phyloP scores from a whole-genome alignment of 2,329 filamentous ascomycete genomes.

The Paraphoma sp. region DNA sequence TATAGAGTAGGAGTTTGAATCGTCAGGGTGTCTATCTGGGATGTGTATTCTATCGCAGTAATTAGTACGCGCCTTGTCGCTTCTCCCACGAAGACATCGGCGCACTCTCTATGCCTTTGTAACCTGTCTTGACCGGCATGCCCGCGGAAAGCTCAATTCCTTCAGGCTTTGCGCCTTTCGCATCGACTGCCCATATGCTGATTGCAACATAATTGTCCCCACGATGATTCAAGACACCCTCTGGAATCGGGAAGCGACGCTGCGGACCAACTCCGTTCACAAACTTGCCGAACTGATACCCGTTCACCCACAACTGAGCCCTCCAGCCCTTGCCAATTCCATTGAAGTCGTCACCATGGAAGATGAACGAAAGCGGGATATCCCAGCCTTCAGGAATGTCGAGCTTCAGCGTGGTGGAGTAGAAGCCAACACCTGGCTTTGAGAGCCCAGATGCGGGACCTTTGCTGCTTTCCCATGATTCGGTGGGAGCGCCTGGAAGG shows the following conservation, averaged over 20 bases:
- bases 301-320: conserved; percentile 73
- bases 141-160: conserved; percentile 58
- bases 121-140: conserved; percentile 50
- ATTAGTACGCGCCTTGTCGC: conserved; percentile 20
- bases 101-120: conserved; percentile 16
- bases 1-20: neutral
- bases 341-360: conserved; percentile 52
- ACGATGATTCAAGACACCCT: conserved; percentile 73
- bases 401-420: conserved; percentile 60
- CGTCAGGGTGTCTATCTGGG: neutral
- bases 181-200: conserved; percentile 70
- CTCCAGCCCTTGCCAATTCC: conserved; percentile 54
- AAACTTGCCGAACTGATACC: conserved; percentile 73
- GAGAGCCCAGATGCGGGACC: conserved; percentile 52
- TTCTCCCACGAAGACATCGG: conserved; percentile 23
- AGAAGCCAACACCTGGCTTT: conserved; percentile 63
- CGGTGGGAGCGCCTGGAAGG: conserved; percentile 53
- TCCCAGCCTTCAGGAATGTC: conserved; percentile 63
- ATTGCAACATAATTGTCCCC: conserved; percentile 72
- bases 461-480: conserved; percentile 50
- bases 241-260: conserved; percentile 70
- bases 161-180: conserved; percentile 63
- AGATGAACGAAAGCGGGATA: conserved; percentile 65
- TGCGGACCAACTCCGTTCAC: conserved; percentile 75
- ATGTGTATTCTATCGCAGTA: neutral